Base-by-base conservation (phyloP, 352 stramenopile species). In the Globisporangium abappressorium region DNA sequence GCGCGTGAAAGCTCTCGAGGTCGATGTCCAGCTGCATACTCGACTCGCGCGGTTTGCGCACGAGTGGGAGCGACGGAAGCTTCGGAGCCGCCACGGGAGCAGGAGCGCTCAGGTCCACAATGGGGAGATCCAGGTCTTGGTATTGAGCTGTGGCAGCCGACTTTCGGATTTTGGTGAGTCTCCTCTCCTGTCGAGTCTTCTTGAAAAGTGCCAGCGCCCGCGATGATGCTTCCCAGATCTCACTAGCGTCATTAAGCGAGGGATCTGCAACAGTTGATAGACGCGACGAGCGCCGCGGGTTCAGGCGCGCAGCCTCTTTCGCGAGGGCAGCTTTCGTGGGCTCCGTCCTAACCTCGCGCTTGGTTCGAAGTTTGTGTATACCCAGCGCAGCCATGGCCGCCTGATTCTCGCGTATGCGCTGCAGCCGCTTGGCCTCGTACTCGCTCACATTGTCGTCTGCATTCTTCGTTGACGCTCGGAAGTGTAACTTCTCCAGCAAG, bases 371-470 rank as follows among this genome's bases (percentile, higher is more conserved):
- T 33, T 65, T 70, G 22, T 67, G 12, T 1, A 91, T 75, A 33
- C 76, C 62, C 30, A 91, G 70, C 18, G 73, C 72, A 57, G 74
- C 67, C 49, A 91, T 57, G 61, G 72, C 66, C 26, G 69, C 69
- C 57, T 79, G 76, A 74, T 91, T 91, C 53, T 74, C 65, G 58
- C 77, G 70, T 26, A 91, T 78, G 66, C 81, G 83, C 65, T 77
- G 78, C 66, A 69, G 65, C 1, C 83, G 79, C 75, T 90, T 91
- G 61, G 76, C 70, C 49, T 91, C 83, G 70, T 91, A 91, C 36
- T 71, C 81, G 15, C 53, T 38, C 53, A 58, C 56, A 5, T 8
- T 30, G 2, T 30, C 28, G 28, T 30, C 28, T 30, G 28, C 28
- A 30, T 30, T 30, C 28, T 30, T 30, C 28, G 28, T 30, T 30